These are phyloP conservation scores for Gigaspora rosea DNA, from an alignment of 192 early-diverging fungal genomes.

Conservation along the genomic window DNA sequence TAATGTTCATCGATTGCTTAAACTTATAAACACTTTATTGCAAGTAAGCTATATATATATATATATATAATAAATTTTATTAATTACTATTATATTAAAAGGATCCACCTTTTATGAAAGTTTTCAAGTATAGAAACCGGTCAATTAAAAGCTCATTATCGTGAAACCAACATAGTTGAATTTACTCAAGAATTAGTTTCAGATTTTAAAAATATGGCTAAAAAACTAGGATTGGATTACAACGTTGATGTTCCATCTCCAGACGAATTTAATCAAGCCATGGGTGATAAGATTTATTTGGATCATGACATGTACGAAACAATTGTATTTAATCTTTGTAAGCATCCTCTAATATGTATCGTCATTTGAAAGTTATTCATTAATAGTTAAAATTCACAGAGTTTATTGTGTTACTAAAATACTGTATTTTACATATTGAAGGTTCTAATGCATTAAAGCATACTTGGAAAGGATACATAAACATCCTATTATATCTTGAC, in stretches of 20 bases:
- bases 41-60: not conserved
- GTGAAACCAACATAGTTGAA: too few relatives aligned
- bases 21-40: too few relatives aligned
- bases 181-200: not conserved
- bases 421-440: not conserved
- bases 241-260: conserved; percentile 34
- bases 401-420: too few relatives aligned
- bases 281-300: not conserved
- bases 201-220: conserved; percentile 48
- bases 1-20: too few relatives aligned
- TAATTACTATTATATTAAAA: not conserved
- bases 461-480: conserved; percentile 33
- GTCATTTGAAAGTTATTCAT: not conserved
- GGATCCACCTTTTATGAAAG: not conserved
- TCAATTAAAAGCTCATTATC: too few relatives aligned
- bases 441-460: conserved; percentile 51
- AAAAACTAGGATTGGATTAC: conserved; percentile 43
- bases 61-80: not conserved
- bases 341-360: not conserved
- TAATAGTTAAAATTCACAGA: not conserved
- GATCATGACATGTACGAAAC: too few relatives aligned
- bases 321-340: too few relatives aligned
- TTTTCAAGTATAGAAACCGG: conserved; percentile 15
- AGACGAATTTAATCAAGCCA: not conserved
- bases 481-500: conserved; percentile 48